Base-by-base conservation (phyloP, 2,329 filamentous ascomycete genomes). In the Alternaria consortialis region DNA sequence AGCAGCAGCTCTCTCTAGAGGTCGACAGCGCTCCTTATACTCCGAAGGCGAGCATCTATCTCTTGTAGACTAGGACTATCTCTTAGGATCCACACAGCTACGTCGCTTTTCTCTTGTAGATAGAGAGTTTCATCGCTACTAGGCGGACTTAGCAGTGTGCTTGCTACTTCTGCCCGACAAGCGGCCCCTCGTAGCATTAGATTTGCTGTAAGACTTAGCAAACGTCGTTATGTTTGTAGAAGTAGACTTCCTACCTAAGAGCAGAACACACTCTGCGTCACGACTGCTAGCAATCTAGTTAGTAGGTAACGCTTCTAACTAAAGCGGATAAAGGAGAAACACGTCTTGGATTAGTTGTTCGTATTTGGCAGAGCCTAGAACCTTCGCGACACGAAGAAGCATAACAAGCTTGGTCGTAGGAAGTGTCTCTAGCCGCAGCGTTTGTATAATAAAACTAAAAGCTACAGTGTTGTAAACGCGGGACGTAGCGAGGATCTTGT, bases 201-300 rank as follows among this genome's bases (percentile, higher is more conserved):
- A 55, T 62, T 59, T 48, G 20, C 59, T 65, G 23, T 43, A 7
- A 48, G 13, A 36, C 2, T 60, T 60, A 60, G 55, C 13, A 29
- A 47, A 2, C 12, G 3, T 47, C 39, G 9, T 55, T 1, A 20
- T 29, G 13, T 39, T 50, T 13, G 6, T 29, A 12, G 25, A 43
- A 43, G 42, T n/a, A 53, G 9, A 29, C 13, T 34, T 44, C 15
- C 8, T 62, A 62, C 55, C 56, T 39, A 62, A 43, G n/a, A 61
- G 32, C 53, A 59, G 4, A 31, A 40, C n/a, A 62, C 5, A 37
- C 48, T 62, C 17, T 37, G 7, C 43, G 11, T 58, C 17, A 23
- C 1, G 4, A 43, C 7, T 5, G 4, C 23, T 4, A 48, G 40
- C 17, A 17, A 29, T n/a, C 13, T n/a, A 20, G 27, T 54, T 5